A percentile compares a stretch with the other conserved stretches of the same genome.
Evolutionary conservation across 2,329 filamentous ascomycete genomes (phyloP).

Genomic region (Fusarium keratoplasticum): DNA sequence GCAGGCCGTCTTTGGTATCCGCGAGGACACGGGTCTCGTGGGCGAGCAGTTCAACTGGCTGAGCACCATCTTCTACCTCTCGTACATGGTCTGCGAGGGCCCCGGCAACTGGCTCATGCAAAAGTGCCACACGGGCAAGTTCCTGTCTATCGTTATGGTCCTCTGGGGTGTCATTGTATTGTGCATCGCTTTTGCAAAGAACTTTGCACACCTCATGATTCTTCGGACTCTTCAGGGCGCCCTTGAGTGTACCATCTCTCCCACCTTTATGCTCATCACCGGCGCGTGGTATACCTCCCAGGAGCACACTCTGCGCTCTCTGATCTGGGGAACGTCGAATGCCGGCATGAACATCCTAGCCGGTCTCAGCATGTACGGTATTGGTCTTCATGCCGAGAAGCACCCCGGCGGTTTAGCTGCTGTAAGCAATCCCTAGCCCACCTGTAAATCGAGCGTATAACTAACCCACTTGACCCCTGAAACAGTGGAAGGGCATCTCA

Average conservation of each 20-base stretch:
- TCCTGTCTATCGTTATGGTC: slow-evolving; percentile 29
- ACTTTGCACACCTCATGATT: slow-evolving; percentile 40
- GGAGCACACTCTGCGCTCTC: slow-evolving; percentile 46
- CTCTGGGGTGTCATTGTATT: not conserved
- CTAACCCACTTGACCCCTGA: not conserved
- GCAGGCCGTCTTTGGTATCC: slow-evolving; percentile 47
- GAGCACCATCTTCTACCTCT: slow-evolving; percentile 46
- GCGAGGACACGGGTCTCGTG: slow-evolving; percentile 44
- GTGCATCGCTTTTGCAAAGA: not conserved
- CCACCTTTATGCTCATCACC: slow-evolving; percentile 48
- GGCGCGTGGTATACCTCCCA: slow-evolving; percentile 48
- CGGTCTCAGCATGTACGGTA: slow-evolving; percentile 45
- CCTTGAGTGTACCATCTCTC: slow-evolving; percentile 46
- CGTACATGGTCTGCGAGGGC: slow-evolving; percentile 45
- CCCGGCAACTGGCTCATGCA: slow-evolving; percentile 48
- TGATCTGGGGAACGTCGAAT: slow-evolving; percentile 49
- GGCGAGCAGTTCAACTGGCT: slow-evolving; percentile 49
- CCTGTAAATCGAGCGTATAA: not conserved
- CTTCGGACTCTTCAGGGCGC: slow-evolving; percentile 46
- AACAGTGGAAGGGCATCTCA: slow-evolving; percentile 8
- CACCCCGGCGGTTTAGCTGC: slow-evolving; percentile 36
- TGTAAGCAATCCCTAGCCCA: not conserved
- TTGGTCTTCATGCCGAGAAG: slow-evolving; percentile 34
- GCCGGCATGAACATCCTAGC: slow-evolving; percentile 49
- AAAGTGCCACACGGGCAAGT: slow-evolving; percentile 50